Conservation (phyloP, 495 filamentous ascomycete genomes). For the Xylaria nigripes region DNA sequence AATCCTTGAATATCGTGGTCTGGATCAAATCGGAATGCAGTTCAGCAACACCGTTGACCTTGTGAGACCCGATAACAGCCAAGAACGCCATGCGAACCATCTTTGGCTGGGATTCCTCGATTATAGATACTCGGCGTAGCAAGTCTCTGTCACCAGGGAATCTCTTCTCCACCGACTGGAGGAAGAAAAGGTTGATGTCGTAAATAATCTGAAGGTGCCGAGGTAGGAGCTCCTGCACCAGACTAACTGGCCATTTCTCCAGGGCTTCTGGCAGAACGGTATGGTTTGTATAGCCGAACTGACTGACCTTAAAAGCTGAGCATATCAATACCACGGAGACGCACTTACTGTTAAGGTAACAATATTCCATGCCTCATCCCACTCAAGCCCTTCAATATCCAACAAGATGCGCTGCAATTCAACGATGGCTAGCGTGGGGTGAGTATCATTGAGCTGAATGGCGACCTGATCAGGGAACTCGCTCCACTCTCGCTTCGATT, state of each 20-base stretch:
- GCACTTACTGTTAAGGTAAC: slow-evolving; percentile 43
- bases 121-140: slow-evolving; percentile 79
- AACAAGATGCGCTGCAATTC: slow-evolving; percentile 89
- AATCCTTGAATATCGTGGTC: slow-evolving; percentile 99
- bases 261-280: slow-evolving; percentile 94
- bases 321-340: not conserved
- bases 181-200: slow-evolving; percentile 91
- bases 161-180: slow-evolving; percentile 77
- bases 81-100: slow-evolving; percentile 96
- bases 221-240: slow-evolving; percentile 86
- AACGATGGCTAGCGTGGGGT: slow-evolving; percentile 91
- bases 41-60: slow-evolving; percentile 97
- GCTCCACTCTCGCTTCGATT: slow-evolving; percentile 81
- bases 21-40: slow-evolving; percentile 94
- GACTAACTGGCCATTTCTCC: slow-evolving; percentile 95
- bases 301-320: slow-evolving; percentile 16
- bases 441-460: slow-evolving; percentile 96
- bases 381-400: slow-evolving; percentile 82
- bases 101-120: slow-evolving; percentile 95
- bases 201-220: slow-evolving; percentile 97
- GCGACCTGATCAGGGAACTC: slow-evolving; percentile 93
- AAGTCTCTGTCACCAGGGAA: slow-evolving; percentile 88
- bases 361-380: slow-evolving; percentile 89
- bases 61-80: slow-evolving; percentile 94
- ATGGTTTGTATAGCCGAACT: slow-evolving; percentile 96